Base-by-base conservation (phyloP, 495 filamentous ascomycete species). In the Cairneyella variabilis region DNA sequence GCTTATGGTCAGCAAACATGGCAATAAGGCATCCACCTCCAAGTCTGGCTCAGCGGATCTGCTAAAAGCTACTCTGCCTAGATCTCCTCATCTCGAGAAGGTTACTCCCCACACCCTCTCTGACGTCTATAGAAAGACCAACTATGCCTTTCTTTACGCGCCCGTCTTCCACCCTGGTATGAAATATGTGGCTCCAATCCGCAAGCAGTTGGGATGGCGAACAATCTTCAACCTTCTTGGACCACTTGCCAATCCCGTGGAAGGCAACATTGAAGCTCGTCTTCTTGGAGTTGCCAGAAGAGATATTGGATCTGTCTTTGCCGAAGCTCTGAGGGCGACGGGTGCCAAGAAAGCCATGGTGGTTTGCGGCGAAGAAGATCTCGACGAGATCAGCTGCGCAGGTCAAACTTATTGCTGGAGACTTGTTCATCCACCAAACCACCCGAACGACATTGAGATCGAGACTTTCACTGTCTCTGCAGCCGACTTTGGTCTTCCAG, bases 141-240 rank as follows among this genome's bases (percentile, higher is more conserved):
- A 90, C 69, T 99, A 97, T 72, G 85, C 86, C 48, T 99, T 99
- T 73, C 83, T 99, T 25, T 99, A 93, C 66, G 95, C 95, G 0
- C 95, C 91, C 23, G 85, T 91, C 58, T 99, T 97, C 77, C 95
- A 99, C 71, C 89, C 89, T 0, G 91, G 88, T 34, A 96, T 97
- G 88, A 80, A 79, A 59, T 79, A 90, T 65, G 90, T 92, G 18
- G 90, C 90, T 11, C 76, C 83, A 6, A 85, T 96, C 52, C 85
- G 95, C 18, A 85, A 80, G 53, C 83, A 88, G 64, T 80, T 99
- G 9, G 90, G 90, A 45, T 88, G 91, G 70, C 82, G 92, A 39
- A 97, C 93, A 1, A 91, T 98, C 61, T 98, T 97, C 82, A 97
- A 98, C 69, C 76, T 97, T 0, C 79, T 97, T 48, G 93, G 95